Evolutionary conservation across 2,329 filamentous ascomycete genomes (phyloP), one percentile per base, ranked within the genome.

Genomic region (Cordyceps cateniannulata): DNA sequence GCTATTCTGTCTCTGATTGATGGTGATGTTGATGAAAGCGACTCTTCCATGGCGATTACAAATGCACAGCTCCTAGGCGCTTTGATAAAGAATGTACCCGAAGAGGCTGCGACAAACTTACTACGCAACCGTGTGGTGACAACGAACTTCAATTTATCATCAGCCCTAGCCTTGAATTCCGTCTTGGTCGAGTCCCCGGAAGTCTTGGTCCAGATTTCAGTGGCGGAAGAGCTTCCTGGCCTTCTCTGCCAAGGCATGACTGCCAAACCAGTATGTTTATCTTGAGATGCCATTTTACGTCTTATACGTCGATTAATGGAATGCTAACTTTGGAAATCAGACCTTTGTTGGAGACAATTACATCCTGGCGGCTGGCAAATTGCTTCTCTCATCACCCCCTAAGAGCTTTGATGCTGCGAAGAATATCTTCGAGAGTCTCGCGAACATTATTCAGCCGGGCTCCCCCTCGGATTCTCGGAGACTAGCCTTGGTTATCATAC

Each of bases 1-100:
- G 87, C 93, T n/a, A 91, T 99, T 27, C 79, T 99, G 53, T 84
- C 85, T 48, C 80, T 99, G 53, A 97, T 99, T 69, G 95, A 98
- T 72, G 86, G 86, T 66, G 92, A 96, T 63, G 78, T 83, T 3
- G 89, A 91, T 63, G 89, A 90, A 65, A 82, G 82, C 50, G 90
- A 92, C 69, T 84, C 86, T 71, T 79, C 85, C 18, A 93, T 96
- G 85, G 87, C 88, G 14, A 90, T 96, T 60, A 96, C 93, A 8
- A 92, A 96, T 69, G 92, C 95, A 29, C 92, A 90, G 70, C 83
- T 99, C 18, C 83, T 99, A 16, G 93, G 93, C 54, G 92, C 91
- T 3, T 82, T 99, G 56, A 88, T 97, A 68, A 93, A 92, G 77
- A 92, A 93, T 64, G 83, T 98, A 7, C 86, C 91, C 0, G 75